Evolutionary conservation across 768 basidiomycete species (phyloP).

Genomic region (Hygrocybe coccinea): DNA sequence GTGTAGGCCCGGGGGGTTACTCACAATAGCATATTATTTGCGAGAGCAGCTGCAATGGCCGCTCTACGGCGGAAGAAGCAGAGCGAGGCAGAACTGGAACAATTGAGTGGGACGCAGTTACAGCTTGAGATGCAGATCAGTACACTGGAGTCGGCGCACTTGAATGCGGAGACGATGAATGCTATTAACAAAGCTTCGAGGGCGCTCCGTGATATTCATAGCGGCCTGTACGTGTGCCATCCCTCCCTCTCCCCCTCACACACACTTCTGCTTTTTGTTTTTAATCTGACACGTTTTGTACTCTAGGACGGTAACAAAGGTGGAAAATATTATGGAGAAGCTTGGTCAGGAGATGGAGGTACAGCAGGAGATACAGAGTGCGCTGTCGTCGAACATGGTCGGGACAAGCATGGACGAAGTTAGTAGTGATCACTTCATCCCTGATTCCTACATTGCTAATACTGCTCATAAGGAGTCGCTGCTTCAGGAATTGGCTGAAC

Average conservation of each 20-base stretch:
- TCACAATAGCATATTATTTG: neutral
- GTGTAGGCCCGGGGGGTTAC: neutral
- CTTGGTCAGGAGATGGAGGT: conserved; percentile 89
- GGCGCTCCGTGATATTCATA: conserved; percentile 86
- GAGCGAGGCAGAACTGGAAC: conserved; percentile 80
- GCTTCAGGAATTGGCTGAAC: conserved; percentile 70
- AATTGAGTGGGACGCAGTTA: conserved; percentile 76
- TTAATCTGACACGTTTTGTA: neutral
- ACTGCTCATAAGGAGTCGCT: conserved; percentile 60
- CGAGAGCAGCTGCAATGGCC: conserved; percentile 70
- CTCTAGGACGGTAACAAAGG: conserved; percentile 74
- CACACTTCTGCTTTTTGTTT: neutral
- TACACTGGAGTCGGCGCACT: conserved; percentile 93
- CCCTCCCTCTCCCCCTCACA: too few relatives aligned
- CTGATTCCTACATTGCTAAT: conserved; percentile 3
- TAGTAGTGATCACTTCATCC: conserved; percentile 18
- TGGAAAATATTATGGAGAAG: conserved; percentile 82
- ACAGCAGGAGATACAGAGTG: conserved; percentile 87
- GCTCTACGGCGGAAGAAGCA: conserved; percentile 93
- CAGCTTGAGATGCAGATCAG: conserved; percentile 96
- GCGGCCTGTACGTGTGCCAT: conserved; percentile 81
- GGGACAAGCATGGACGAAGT: conserved; percentile 71
- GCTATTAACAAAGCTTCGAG: conserved; percentile 95
- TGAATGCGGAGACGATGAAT: conserved; percentile 95
- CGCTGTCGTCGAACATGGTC: conserved; percentile 69